Conservation (phyloP, 2,329 filamentous ascomycete species). For the Dactylellina haptotyla region DNA sequence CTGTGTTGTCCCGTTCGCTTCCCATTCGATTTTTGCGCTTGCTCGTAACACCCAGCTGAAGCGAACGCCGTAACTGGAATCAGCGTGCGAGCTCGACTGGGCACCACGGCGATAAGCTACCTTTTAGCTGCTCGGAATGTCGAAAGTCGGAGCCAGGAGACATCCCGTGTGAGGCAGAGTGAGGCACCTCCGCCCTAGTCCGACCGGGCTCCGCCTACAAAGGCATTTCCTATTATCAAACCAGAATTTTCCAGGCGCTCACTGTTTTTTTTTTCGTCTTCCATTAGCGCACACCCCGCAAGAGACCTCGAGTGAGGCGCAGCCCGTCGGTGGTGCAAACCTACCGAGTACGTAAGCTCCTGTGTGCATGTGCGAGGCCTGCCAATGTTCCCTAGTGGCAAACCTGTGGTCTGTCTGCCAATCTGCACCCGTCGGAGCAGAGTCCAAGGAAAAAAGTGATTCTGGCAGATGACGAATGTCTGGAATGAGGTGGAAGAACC, state of each 20-base stretch:
- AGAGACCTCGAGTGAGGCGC: slow-evolving; percentile 16
- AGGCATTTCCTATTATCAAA: not conserved
- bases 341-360: slow-evolving; percentile 31
- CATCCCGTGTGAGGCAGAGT: not conserved
- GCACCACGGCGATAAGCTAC: no score
- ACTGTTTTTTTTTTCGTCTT: no score
- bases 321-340: slow-evolving; percentile 23
- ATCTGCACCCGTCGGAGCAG: slow-evolving; percentile 9
- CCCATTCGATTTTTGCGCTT: no score
- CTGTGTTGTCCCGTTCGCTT: no score
- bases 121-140: no score
- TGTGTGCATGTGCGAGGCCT: slow-evolving; percentile 14
- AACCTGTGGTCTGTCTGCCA: not conserved
- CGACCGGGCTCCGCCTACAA: slow-evolving; percentile 19
- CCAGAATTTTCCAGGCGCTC: not conserved
- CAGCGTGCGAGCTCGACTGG: no score
- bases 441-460: slow-evolving; percentile 37
- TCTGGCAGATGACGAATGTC: slow-evolving; percentile 49
- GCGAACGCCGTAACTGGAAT: no score
- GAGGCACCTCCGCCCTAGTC: not conserved
- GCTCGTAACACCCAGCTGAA: no score
- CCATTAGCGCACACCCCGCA: not conserved
- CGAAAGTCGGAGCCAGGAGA: not conserved
- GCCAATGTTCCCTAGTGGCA: slow-evolving; percentile 12
- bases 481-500: slow-evolving; percentile 3